Evolutionary conservation across 129 eudicot species (phyloP).

Genomic region (Mikania micrantha): DNA sequence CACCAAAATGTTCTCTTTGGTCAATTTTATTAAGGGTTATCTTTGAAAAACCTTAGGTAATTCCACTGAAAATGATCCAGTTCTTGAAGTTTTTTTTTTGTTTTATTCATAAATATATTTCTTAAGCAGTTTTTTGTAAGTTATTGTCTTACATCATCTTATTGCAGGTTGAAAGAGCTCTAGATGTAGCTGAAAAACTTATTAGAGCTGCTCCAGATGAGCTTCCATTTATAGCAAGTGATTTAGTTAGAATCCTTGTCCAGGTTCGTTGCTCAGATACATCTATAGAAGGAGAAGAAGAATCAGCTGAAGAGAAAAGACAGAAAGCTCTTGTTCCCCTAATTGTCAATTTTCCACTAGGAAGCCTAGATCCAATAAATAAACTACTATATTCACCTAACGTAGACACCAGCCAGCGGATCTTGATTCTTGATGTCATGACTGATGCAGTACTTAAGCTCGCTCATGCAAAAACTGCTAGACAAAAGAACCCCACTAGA

Average conservation of each 20-base stretch:
- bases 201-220: conserved; percentile 92
- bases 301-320: conserved; percentile 83
- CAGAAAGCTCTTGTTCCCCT: conserved; percentile 71
- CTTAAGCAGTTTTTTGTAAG: neutral
- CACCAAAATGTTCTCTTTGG: neutral
- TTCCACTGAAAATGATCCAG: neutral
- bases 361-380: conserved; percentile 56
- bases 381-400: conserved; percentile 80
- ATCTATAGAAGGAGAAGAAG: conserved; percentile 84
- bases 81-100: neutral
- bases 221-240: conserved; percentile 64
- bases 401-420: conserved; percentile 80
- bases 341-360: conserved; percentile 61
- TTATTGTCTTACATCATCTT: neutral
- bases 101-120: neutral
- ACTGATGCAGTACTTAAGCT: conserved; percentile 85
- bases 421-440: conserved; percentile 85
- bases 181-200: conserved; percentile 82
- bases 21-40: neutral
- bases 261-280: conserved; percentile 82
- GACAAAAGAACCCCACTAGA: conserved; percentile 31
- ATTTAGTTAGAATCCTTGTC: conserved; percentile 65
- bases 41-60: neutral
- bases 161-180: conserved; percentile 89
- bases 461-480: conserved; percentile 40